Conservation (phyloP, 768 basidiomycete species). For the Dendrothele bispora region DNA sequence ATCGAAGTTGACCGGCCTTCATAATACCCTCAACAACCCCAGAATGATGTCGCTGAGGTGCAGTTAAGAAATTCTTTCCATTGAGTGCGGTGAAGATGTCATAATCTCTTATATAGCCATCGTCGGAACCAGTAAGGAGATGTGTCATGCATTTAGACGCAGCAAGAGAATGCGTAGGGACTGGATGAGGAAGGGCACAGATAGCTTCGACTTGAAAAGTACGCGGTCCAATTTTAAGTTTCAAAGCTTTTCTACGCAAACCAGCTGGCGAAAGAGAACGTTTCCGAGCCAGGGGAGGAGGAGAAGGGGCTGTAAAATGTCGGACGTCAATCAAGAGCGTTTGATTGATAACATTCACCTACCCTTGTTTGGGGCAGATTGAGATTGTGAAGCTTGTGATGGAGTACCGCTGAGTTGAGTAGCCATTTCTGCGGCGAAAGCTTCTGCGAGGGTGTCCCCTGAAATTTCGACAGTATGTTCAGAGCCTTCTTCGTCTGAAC, state of each 20-base stretch:
- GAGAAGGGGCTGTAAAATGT: constrained; percentile 24
- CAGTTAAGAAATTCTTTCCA: constrained; percentile 81
- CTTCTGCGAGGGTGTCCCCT: constrained; percentile 22
- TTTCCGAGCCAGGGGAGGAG: constrained; percentile 32
- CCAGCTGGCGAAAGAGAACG: constrained; percentile 57
- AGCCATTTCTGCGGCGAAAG: constrained; percentile 21
- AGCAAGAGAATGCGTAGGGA: constrained; percentile 85
- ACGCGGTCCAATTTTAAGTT: constrained; percentile 40
- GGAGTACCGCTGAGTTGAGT: constrained; percentile 1
- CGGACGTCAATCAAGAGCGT: constrained; percentile 14
- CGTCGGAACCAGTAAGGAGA: constrained; percentile 87
- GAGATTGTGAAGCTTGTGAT: constrained; percentile 4
- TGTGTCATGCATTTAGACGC: constrained; percentile 86
- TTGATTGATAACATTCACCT: constrained; percentile 3
- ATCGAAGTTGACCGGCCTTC: constrained; percentile 83
- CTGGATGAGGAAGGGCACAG: constrained; percentile 87
- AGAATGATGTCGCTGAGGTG: constrained; percentile 85
- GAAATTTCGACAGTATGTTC: constrained; percentile 33
- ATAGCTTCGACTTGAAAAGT: constrained; percentile 88
- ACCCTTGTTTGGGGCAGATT: constrained; percentile 32
- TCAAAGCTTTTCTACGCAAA: constrained; percentile 47
- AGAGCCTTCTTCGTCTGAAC: constrained; percentile 51
- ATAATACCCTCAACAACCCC: constrained; percentile 90
- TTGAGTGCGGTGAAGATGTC: constrained; percentile 90
- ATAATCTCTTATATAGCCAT: constrained; percentile 91